Conservation (phyloP, 2,329 filamentous ascomycete genomes). For the Claviceps fusiformis region DNA sequence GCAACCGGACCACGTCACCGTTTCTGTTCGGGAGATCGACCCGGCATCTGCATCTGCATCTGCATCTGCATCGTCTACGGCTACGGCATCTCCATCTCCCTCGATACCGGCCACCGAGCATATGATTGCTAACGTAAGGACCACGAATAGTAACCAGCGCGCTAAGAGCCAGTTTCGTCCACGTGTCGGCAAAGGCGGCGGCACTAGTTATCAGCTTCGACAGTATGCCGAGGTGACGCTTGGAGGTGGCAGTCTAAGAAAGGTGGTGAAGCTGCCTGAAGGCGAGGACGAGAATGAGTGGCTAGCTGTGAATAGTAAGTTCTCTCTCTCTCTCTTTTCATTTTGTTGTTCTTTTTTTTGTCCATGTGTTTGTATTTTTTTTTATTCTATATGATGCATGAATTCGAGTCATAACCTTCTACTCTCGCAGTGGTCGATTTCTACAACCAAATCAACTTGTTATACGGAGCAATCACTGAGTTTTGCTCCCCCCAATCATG, state of each 20-base stretch:
- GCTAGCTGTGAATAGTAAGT: conserved; percentile 87
- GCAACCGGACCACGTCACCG: conserved; percentile 16
- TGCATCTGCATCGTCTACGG: conserved; percentile 4
- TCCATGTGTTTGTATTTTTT: background rate
- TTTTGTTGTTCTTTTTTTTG: background rate
- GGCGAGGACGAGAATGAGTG: conserved; percentile 97
- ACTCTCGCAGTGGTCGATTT: conserved; percentile 79
- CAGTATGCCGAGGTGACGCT: conserved; percentile 97
- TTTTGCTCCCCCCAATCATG: conserved; percentile 97
- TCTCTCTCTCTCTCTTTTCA: background rate
- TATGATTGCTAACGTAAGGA: conserved; percentile 18
- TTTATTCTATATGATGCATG: background rate
- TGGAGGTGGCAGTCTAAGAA: conserved; percentile 84
- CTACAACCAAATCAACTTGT: conserved; percentile 98
- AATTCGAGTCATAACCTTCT: background rate
- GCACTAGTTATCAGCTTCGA: conserved; percentile 78
- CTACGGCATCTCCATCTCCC: conserved; percentile 8
- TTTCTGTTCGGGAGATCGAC: conserved; percentile 18
- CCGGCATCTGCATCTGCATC: conserved; percentile 11
- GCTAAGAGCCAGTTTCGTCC: conserved; percentile 86
- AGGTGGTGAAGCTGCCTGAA: conserved; percentile 92
- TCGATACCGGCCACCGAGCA: conserved; percentile 10
- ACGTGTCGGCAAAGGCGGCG: conserved; percentile 75
- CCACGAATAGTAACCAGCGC: conserved; percentile 49
- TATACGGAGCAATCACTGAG: conserved; percentile 97